These are phyloP conservation scores for Terana coerulea DNA, from an alignment of 768 basidiomycete genomes.

Conservation along the genomic window DNA sequence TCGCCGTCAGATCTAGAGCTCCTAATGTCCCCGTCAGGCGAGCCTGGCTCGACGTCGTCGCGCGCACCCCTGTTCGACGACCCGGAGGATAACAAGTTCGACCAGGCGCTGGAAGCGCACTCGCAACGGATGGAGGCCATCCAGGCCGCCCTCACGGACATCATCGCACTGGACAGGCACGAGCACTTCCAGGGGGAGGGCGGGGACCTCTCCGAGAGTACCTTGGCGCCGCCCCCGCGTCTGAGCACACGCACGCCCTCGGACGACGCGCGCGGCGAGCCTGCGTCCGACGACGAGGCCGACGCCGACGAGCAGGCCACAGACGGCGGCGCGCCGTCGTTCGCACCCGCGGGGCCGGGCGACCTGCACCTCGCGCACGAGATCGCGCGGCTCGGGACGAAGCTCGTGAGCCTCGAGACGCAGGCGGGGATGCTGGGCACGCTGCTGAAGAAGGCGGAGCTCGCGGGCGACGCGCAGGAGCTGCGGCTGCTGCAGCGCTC, in stretches of 20 bases:
- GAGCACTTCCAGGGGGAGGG: conserved; percentile 7
- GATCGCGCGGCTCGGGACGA: conserved; percentile 73
- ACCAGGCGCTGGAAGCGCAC: conserved; percentile 60
- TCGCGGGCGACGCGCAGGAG: conserved; percentile 88
- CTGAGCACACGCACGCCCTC: background rate
- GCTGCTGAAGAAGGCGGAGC: conserved; percentile 90
- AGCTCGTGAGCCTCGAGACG: conserved; percentile 69
- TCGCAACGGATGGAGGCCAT: conserved; percentile 92
- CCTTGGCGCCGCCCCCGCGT: conserved; percentile 9
- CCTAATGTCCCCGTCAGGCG: conserved; percentile 70
- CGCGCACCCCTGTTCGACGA: conserved; percentile 81
- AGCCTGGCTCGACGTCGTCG: conserved; percentile 42
- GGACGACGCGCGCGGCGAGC: conserved; percentile 6
- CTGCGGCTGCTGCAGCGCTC: conserved; percentile 79
- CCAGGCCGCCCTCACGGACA: conserved; percentile 92
- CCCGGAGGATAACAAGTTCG: conserved; percentile 54
- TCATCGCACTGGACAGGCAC: conserved; percentile 81
- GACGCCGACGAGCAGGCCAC: conserved; percentile 45
- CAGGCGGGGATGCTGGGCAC: conserved; percentile 85
- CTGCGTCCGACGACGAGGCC: conserved; percentile 29
- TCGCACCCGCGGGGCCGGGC: conserved; percentile 80
- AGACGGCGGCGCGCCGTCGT: conserved; percentile 49
- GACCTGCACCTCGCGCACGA: conserved; percentile 87
- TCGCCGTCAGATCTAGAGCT: conserved; percentile 67
- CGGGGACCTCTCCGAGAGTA: conserved; percentile 6